Base-by-base conservation (phyloP, 2,329 filamentous ascomycete genomes). In the Colletotrichum plurivorum region DNA sequence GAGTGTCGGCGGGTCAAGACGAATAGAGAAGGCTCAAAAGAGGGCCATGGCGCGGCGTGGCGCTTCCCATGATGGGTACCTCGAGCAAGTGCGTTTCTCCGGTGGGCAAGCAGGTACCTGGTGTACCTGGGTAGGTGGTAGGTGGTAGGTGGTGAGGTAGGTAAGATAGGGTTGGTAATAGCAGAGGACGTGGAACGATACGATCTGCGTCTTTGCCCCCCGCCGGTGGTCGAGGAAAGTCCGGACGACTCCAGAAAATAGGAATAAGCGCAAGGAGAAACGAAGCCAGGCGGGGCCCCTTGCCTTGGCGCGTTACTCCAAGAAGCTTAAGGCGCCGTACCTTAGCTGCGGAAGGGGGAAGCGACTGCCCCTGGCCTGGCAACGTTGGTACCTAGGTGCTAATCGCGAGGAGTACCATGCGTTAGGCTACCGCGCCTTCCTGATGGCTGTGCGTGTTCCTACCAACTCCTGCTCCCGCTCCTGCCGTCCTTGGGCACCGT, bases 261-360 rank as follows among this genome's bases (percentile, higher is more conserved):
- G 66, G 18, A 66, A 69, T 66, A 60, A 66, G 66, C 54, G 62
- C 51, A 66, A 54, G 43, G 56, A 52, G 55, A 60, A 61, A 66
- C 62, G 49, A 39, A 31, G 36, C 49, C 31, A 46, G 48, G 49
- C 31, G 25, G 31, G 43, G 20, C 49, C 66, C 55, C 62, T 55
- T 66, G 43, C 55, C 54, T 55, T 22, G 20, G 36, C 49, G 43
- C 55, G 16, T 56, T 55, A 15, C 62, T 36, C 1, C 15, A 60
- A 55, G 18, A 39, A 41, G 57, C 46, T 52, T 60, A 60, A 31
- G 22, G 31, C 31, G 41, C 41, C 9, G 6, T 15, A 18, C 39
- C 20, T 36, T 15, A 15, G 43, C 5, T 4, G 12, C 5, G 20
- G 43, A 12, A 39, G 12, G 25, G 18, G 27, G 13, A 15, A 15